Evolutionary conservation across 108 stramenopile species (phyloP), one percentile per base, ranked within the genome.

Genomic region (Cyclotella cryptica): DNA sequence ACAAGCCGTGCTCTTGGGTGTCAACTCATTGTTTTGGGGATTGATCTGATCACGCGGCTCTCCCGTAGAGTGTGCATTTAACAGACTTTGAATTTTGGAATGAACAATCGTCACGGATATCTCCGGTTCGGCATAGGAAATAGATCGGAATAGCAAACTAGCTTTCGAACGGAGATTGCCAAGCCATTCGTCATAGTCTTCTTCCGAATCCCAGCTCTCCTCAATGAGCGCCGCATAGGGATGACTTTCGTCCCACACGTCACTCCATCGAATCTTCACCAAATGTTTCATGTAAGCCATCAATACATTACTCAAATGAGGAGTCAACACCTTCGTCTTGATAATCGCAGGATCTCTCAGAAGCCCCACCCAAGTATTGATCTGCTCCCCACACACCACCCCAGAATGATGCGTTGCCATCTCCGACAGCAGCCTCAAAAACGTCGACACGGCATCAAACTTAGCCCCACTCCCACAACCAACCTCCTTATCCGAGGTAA

Each of bases 321-420:
- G 91, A 46, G 66, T 74, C 49, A 95, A 70, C 18, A 93, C 59
- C 30, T 83, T 71, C 10, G 86, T 79, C 67, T 77, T 86, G 17
- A 74, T 58, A 44, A 92, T 84, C 72, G 90, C 91, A 7, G 96
- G 96, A 85, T 96, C 96, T 28, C 93, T 75, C 10, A 92, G 75
- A 40, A 96, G 70, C 0, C 65, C 72, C 42, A 89, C 73, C 96
- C 96, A 96, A 24, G 85, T 81, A 70, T 84, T 88, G 61, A 91
- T 86, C 70, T 94, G 93, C 57, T 89, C 90, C 0, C 86, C 81
- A 27, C 83, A 82, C n/a, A 96, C 82, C 42, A 84, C 72, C 28
- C 90, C 91, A 1, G 92, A 93, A 44, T 90, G 92, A 74, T 96
- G 96, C 21, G 76, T 74, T 26, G 93, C 71, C 84, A 96, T 88